Conservation (phyloP, 768 basidiomycete species). For the Kockovaella imperatae region DNA sequence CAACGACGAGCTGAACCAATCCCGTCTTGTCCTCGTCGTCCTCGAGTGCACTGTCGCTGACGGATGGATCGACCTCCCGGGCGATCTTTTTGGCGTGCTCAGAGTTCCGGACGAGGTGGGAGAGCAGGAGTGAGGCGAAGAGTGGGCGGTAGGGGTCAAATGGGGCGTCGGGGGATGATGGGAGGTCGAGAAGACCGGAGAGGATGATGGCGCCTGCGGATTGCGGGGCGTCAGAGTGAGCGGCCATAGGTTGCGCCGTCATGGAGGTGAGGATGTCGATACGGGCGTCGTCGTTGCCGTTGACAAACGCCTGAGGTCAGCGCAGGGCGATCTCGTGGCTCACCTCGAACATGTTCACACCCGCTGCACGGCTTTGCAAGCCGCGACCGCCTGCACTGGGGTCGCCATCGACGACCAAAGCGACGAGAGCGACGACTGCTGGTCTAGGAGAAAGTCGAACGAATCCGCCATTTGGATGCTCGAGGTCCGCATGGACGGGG, state of each 20-base stretch:
- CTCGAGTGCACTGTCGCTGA: slow-evolving; percentile 29
- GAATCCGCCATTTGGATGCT: slow-evolving; percentile 42
- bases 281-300: slow-evolving; percentile 46
- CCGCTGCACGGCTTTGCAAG: slow-evolving; percentile 64
- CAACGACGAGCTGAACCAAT: slow-evolving; percentile 74
- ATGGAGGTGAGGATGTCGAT: slow-evolving; percentile 44
- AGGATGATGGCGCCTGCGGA: slow-evolving; percentile 46
- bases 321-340: slow-evolving; percentile 1
- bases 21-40: slow-evolving; percentile 54
- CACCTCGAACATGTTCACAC: slow-evolving; percentile 77
- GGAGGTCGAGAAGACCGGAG: slow-evolving; percentile 45
- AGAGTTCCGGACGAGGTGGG: slow-evolving; percentile 46
- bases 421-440: slow-evolving; percentile 72
- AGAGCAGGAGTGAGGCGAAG: slow-evolving; percentile 43
- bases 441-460: slow-evolving; percentile 69
- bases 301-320: slow-evolving; percentile 41
- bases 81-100: slow-evolving; percentile 48
- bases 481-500: slow-evolving; percentile 65
- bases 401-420: slow-evolving; percentile 78
- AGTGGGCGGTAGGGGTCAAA: slow-evolving; percentile 45
- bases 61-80: slow-evolving; percentile 43
- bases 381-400: slow-evolving; percentile 65
- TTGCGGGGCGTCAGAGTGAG: slow-evolving; percentile 12
- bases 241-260: slow-evolving; percentile 16
- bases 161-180: slow-evolving; percentile 7